Percentiles rank a stretch among this genome's conserved stretches.
Evolutionary conservation across 2,329 filamentous ascomycete species (phyloP).

Genomic region (Neopestalotiopsis clavispora): DNA sequence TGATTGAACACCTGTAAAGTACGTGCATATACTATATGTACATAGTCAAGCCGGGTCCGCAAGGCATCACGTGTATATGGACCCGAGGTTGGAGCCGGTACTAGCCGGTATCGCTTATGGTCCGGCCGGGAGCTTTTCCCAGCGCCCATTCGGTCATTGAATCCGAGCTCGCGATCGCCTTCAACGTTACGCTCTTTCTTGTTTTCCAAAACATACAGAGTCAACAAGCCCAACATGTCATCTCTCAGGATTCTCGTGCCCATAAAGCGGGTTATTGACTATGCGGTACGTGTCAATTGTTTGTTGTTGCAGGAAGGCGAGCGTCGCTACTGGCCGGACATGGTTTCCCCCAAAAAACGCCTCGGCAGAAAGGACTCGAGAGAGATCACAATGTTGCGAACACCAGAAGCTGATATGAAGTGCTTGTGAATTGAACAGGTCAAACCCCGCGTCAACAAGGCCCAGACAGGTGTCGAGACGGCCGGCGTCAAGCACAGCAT

Average conservation of each 20-base stretch:
- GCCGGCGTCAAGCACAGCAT: slow-evolving; percentile 95
- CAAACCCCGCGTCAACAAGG: slow-evolving; percentile 72
- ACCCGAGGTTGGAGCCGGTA: slow-evolving; percentile 17
- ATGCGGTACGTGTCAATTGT: slow-evolving; percentile 65
- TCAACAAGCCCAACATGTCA: slow-evolving; percentile 52
- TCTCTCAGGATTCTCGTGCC: slow-evolving; percentile 78
- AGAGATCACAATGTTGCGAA: not conserved
- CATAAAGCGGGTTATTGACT: slow-evolving; percentile 86
- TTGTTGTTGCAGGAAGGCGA: not conserved
- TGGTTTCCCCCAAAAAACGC: slow-evolving; percentile 1
- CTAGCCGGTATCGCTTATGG: slow-evolving; percentile 33
- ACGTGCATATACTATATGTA: no score
- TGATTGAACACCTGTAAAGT: not conserved
- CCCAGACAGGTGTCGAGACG: slow-evolving; percentile 87
- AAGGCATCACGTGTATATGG: slow-evolving; percentile 11
- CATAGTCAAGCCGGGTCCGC: not conserved
- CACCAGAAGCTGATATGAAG: not conserved
- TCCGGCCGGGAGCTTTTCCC: slow-evolving; percentile 26
- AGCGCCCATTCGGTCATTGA: slow-evolving; percentile 29
- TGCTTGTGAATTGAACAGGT: slow-evolving; percentile 48
- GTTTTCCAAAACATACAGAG: not conserved
- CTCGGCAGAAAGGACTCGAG: not conserved
- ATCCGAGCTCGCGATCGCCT: slow-evolving; percentile 17
- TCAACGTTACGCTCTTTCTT: not conserved
- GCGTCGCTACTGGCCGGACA: not conserved